phyloP scores from a whole-genome alignment of 2,329 filamentous ascomycete genomes.

The Arthrobotrys conoides region DNA sequence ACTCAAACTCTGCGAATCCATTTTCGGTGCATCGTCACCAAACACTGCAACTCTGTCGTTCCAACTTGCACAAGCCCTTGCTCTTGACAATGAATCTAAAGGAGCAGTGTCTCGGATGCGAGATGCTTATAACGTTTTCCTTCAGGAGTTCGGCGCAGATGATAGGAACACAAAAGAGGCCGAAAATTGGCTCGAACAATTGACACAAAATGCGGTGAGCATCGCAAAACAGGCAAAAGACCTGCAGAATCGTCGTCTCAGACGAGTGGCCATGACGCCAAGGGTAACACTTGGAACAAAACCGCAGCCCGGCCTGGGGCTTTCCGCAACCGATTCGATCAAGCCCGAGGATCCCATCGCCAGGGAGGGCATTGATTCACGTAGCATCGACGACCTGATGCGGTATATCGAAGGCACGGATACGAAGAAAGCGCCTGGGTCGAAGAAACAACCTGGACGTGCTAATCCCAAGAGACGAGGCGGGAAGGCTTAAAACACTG shows the following conservation, averaged over 20 bases:
- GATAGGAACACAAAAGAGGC: conserved; percentile 99
- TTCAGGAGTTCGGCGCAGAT: conserved; percentile 84
- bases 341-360: conserved; percentile 67
- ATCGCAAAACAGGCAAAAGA: conserved; percentile 96
- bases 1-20: conserved; percentile 86
- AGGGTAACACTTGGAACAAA: conserved; percentile 73
- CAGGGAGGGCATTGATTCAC: conserved; percentile 73
- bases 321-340: conserved; percentile 68
- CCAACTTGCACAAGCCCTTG: conserved; percentile 95
- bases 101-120: conserved; percentile 92
- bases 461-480: conserved; percentile 68
- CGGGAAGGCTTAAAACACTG: conserved; percentile 39
- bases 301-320: conserved; percentile 76
- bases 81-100: conserved; percentile 95
- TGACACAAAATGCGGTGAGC: conserved; percentile 93
- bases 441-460: conserved; percentile 72
- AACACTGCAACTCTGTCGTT: conserved; percentile 95
- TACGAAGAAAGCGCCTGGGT: conserved; percentile 69
- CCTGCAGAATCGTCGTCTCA: conserved; percentile 80
- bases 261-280: conserved; percentile 78
- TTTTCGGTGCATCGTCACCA: conserved; percentile 90
- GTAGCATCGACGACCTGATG: conserved; percentile 92
- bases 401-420: conserved; percentile 90
- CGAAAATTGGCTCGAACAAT: conserved; percentile 94
- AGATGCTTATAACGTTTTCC: conserved; percentile 96